phyloP scores from a whole-genome alignment of 2,329 filamentous ascomycete species.

The Coleophoma eucalyptorum region DNA sequence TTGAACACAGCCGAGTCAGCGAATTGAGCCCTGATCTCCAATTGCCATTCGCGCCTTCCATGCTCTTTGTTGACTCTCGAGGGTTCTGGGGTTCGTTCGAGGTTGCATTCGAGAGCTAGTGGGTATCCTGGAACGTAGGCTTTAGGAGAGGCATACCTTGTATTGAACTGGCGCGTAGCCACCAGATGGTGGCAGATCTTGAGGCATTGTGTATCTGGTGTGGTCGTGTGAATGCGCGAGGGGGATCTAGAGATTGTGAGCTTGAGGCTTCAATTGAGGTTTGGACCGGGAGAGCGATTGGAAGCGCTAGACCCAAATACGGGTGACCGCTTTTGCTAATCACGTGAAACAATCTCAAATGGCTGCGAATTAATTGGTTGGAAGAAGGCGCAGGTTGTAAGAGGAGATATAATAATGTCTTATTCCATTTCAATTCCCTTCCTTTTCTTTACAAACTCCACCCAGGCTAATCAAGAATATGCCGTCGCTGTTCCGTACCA shows the following conservation, averaged over 20 bases:
- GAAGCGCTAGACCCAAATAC: not conserved
- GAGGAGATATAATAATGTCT: too few species aligned
- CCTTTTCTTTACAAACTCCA: not conserved
- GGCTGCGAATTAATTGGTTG: too few species aligned
- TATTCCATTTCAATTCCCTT: not conserved
- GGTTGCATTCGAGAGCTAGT: not conserved
- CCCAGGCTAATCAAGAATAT: too few species aligned
- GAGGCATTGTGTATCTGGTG: conserved; percentile 65
- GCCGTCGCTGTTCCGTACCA: too few species aligned
- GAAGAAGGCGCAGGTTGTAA: too few species aligned
- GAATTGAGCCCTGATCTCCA: not conserved
- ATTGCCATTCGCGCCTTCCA: not conserved
- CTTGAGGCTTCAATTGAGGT: conserved; percentile 1
- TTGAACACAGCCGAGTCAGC: conserved; percentile 9
- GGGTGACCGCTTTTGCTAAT: not conserved
- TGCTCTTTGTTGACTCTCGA: too few species aligned
- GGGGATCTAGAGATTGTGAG: not conserved
- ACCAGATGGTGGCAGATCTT: conserved; percentile 94
- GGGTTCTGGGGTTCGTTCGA: too few species aligned
- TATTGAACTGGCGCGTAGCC: conserved; percentile 97
- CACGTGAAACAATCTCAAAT: too few species aligned
- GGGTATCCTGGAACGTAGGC: not conserved
- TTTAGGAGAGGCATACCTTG: conserved; percentile 59
- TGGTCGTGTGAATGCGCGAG: not conserved
- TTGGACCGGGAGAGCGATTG: not conserved